These are phyloP conservation scores for Vachellia collinsii DNA, from an alignment of 306 rosid species.

Conservation along the genomic window DNA sequence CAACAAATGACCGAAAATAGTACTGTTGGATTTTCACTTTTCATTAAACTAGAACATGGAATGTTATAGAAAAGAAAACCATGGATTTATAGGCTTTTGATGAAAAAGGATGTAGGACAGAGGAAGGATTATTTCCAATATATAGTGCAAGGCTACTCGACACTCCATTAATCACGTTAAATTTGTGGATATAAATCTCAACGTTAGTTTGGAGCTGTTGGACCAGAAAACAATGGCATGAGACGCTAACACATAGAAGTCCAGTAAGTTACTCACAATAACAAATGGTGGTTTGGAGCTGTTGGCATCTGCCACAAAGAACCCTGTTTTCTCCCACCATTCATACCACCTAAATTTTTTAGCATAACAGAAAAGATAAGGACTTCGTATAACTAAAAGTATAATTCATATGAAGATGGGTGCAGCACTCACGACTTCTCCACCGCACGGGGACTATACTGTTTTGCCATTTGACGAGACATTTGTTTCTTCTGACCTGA, in stretches of 20 bases:
- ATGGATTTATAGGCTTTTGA: slow-evolving; percentile 15
- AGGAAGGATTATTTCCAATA: slow-evolving; percentile 24
- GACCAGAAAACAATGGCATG: background rate
- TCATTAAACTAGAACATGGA: slow-evolving; percentile 4
- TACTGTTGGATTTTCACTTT: slow-evolving; percentile 22
- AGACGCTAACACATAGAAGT: slow-evolving; percentile 23
- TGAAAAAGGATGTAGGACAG: background rate
- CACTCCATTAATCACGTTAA: slow-evolving; percentile 14
- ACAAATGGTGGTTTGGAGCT: slow-evolving; percentile 87
- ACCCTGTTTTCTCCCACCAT: slow-evolving; percentile 90
- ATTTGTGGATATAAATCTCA: slow-evolving; percentile 7
- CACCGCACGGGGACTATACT: slow-evolving; percentile 72
- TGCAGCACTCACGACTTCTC: slow-evolving; percentile 77
- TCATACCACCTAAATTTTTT: slow-evolving; percentile 75
- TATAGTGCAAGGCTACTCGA: slow-evolving; percentile 26
- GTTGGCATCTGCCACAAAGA: slow-evolving; percentile 77
- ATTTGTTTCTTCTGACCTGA: slow-evolving; percentile 71
- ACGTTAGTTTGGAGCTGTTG: background rate
- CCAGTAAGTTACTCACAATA: slow-evolving; percentile 64
- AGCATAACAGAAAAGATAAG: slow-evolving; percentile 38
- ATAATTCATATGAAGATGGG: slow-evolving; percentile 11
- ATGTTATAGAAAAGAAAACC: background rate
- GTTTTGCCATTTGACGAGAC: slow-evolving; percentile 82
- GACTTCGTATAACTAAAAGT: slow-evolving; percentile 15
- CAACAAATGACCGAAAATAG: background rate